These are phyloP conservation scores for Dovyalis caffra DNA, from an alignment of 345 rosid genomes.

Conservation along the genomic window DNA sequence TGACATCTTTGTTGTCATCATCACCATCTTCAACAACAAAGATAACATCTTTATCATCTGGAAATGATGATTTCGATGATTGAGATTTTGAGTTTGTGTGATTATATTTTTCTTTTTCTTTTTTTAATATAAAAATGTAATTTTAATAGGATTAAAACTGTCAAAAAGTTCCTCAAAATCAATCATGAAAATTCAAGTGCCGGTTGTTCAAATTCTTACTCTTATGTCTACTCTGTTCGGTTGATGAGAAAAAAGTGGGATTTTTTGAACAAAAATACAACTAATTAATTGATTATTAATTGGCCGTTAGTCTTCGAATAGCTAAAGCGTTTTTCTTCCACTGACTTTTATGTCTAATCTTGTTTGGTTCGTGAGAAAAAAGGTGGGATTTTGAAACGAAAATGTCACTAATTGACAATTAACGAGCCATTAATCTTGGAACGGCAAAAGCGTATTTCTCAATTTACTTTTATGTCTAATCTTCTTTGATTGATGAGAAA, in stretches of 20 bases:
- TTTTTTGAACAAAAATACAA: not conserved
- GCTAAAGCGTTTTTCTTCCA: not conserved
- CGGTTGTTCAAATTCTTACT: not conserved
- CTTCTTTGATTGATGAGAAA: not conserved
- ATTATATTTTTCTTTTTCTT: not conserved
- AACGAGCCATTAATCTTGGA: not conserved
- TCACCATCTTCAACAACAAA: conserved; percentile 22
- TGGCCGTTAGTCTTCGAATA: not conserved
- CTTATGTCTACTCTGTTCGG: not conserved
- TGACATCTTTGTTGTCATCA: conserved; percentile 12
- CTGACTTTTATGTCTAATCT: not conserved
- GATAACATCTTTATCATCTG: conserved; percentile 15
- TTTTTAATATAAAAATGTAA: conserved; percentile 18
- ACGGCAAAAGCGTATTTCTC: not conserved
- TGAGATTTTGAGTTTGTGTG: conserved; percentile 5
- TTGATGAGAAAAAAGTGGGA: conserved; percentile 10
- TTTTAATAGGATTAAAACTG: conserved; percentile 13
- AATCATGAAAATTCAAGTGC: conserved; percentile 10
- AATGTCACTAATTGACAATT: not conserved
- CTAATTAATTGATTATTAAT: not conserved
- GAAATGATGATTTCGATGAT: conserved; percentile 28
- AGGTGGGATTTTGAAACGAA: not conserved
- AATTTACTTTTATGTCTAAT: not conserved
- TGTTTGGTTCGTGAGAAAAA: not conserved
- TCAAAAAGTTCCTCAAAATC: not conserved